Base-by-base conservation (phyloP, 257 asterid species). In the Solanum chiquidenum region DNA sequence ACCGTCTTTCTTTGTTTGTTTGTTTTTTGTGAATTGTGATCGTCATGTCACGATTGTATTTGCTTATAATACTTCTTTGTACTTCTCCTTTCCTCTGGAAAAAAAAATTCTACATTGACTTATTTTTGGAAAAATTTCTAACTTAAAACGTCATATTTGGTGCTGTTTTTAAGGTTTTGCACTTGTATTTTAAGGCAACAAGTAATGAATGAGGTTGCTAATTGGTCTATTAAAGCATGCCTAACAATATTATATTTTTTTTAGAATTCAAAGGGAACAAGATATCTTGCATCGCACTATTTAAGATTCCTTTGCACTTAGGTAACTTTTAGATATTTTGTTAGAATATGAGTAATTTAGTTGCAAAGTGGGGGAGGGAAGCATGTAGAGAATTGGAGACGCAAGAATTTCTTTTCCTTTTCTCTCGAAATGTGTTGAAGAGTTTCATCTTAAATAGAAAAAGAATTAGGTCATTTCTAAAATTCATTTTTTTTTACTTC, bases 1-100 rank as follows among this genome's bases (percentile, higher is more conserved):
- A 72, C 44, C 88, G 38, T 35, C 90, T 91, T 90, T 89, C 90
- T 90, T 88, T 89, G 92, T 87, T 23, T 64, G 8, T n/a, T 64
- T 10, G 72, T 27, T 49, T 23, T 27, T 25, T 25, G 8, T 21
- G 68, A 60, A 12, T 12, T 91, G 69, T 79, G 55, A 29, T 77
- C 82, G 87, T 87, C 60, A 52, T 84, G 49, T 86, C 14, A 14
- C 23, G 64, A 3, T 42, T 77, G n/a, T 4, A 76, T 46, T 25
- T n/a, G 9, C n/a, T 79, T 25, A 52, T 52, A 16, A n/a, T 66
- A 23, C 86, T 74, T 74, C 72, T 74, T 31, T 31, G 80, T 44
- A 72, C 86, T 80, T 83, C 58, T 21, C 29, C 12, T 3, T 72
- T 80, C 29, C 33, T 38, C 21, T 80, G 12, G 5, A 88, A 73